phyloP scores from a whole-genome alignment of 257 asterid species.

The Primulina tabacum region DNA sequence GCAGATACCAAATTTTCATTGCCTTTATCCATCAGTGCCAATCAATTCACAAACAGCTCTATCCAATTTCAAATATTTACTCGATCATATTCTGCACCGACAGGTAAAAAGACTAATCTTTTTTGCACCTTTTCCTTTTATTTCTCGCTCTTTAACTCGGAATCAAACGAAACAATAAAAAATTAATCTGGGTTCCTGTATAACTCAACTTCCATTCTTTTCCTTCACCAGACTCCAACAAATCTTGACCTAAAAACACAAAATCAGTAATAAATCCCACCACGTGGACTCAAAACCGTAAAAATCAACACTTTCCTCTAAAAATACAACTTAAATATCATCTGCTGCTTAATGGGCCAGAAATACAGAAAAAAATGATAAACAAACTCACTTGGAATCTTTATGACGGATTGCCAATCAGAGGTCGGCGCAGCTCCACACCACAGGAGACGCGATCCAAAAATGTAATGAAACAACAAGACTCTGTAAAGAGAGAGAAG shows the following conservation, averaged over 20 bases:
- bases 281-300: conserved; percentile 26
- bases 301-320: conserved; percentile 10
- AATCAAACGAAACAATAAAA: background rate
- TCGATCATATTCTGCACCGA: conserved; percentile 17
- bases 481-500: conserved; percentile 13
- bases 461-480: conserved; percentile 14
- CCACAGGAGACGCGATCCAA: conserved; percentile 9
- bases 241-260: conserved; percentile 17
- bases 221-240: conserved; percentile 26
- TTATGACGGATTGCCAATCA: background rate
- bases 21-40: conserved; percentile 48
- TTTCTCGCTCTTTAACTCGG: background rate
- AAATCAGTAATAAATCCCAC: conserved; percentile 13
- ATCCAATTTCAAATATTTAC: conserved; percentile 20
- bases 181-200: conserved; percentile 32
- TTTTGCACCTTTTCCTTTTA: conserved; percentile 2
- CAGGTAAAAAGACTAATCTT: background rate
- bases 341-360: background rate
- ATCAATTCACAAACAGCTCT: conserved; percentile 24
- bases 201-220: conserved; percentile 37
- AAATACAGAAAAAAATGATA: background rate
- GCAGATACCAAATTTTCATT: conserved; percentile 58
- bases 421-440: conserved; percentile 24
- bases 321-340: background rate
- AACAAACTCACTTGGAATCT: conserved; percentile 34